These are phyloP conservation scores for Collariella sp. DNA, from an alignment of 495 filamentous ascomycete genomes.

Conservation along the genomic window DNA sequence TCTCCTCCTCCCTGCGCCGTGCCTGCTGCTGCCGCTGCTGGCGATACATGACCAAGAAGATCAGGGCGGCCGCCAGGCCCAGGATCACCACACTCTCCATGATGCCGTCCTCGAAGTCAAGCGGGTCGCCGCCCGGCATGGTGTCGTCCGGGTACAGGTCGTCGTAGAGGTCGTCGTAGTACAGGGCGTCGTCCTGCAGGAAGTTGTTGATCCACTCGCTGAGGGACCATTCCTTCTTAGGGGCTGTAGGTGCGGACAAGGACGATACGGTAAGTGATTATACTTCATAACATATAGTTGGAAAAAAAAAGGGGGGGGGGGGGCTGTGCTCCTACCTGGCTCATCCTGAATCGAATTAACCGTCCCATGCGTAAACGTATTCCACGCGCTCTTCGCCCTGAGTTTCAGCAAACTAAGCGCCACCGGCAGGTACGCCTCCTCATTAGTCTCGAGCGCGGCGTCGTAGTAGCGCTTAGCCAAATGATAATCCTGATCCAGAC, in stretches of 20 bases:
- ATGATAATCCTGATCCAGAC: conserved; percentile 91
- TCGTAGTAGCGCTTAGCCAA: conserved; percentile 96
- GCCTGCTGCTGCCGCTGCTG: conserved; percentile 60
- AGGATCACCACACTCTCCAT: conserved; percentile 82
- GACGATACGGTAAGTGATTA: no score
- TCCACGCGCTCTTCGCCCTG: conserved; percentile 80
- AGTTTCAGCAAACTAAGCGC: conserved; percentile 82
- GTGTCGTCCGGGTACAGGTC: conserved; percentile 46
- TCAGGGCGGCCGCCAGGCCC: conserved; percentile 61
- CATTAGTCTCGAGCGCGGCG: conserved; percentile 78
- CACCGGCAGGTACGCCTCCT: conserved; percentile 91
- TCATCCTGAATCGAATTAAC: conserved; percentile 88
- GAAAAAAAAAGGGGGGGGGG: no score
- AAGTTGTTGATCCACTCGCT: conserved; percentile 79
- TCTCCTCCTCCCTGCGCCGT: conserved; percentile 30
- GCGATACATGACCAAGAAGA: conserved; percentile 74
- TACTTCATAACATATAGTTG: no score
- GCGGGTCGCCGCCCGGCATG: conserved; percentile 42
- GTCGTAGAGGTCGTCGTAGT: conserved; percentile 50
- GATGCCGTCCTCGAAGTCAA: conserved; percentile 53
- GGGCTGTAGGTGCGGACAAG: conserved; percentile 43
- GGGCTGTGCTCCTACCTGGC: conserved; percentile 69
- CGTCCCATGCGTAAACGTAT: conserved; percentile 77
- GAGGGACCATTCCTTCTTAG: conserved; percentile 63
- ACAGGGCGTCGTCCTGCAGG: conserved; percentile 64